Evolutionary conservation across 306 rosid species (phyloP), one percentile per base, ranked within the genome.

Genomic region (Begonia peltatifolia): DNA sequence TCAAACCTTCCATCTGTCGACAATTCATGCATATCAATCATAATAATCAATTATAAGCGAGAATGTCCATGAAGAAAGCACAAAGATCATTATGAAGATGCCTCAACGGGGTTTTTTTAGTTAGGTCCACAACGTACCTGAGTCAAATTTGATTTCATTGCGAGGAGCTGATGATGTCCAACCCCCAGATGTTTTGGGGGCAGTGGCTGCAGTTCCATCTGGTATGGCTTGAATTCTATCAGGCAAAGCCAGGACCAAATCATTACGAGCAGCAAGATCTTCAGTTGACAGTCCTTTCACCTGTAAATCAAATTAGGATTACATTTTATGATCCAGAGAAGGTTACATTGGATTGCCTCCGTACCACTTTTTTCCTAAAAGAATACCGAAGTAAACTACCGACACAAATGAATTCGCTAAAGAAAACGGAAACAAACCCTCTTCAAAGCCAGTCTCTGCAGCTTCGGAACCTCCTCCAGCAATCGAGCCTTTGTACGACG

Each of bases 251-350:
- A 75, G 88, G 70, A 77, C 94, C 83, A 92, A 61, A 75, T 92
- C 99, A 76, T 92, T 92, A 20, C 99, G 94, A 47, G 96, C 90
- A 49, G 88, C 85, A 77, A 90, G 77, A 76, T 92, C 99, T 72
- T 83, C 93, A 0, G 89, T 63, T 9, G 92, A 79, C 68, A 90
- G 87, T 56, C 99, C 95, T 47, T 83, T 86, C 14, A 83, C 92
- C 99, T 90, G 80, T 47, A 22, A 48, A 57, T 54, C 55, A 57
- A 36, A 16, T 12, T 14, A 50, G 3, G 17, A 50, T 14, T 50
- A 17, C 25, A 50, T 17, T 44, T 30, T 7, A 30, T 7, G 38
- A 30, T 30, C 38, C 38, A 30, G 6, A 25, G 35, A 25, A 25
- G 2, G 35, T 6, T 25, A 25, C 35, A 25, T 25, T 25, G 35